These are phyloP conservation scores for Teunomyces cretensis DNA, from an alignment of 805 yeast species.

Conservation along the genomic window DNA sequence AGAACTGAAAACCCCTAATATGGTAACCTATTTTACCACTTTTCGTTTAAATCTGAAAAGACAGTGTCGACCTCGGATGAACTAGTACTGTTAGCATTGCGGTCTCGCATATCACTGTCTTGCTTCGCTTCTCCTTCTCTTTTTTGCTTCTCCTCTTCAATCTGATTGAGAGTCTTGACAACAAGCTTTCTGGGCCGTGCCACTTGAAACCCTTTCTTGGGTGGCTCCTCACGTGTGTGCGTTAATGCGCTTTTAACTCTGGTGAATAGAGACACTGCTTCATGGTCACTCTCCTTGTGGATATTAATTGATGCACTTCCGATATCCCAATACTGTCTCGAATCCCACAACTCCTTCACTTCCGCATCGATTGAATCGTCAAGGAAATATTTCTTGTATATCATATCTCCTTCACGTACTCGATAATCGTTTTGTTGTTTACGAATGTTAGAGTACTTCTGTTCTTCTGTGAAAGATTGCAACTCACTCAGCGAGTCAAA, in stretches of 20 bases:
- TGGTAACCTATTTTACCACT: neutral
- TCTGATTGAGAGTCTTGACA: constrained; percentile 17
- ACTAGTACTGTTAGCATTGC: neutral
- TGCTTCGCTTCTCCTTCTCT: neutral
- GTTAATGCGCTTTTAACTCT: neutral
- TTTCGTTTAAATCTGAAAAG: constrained; percentile 1
- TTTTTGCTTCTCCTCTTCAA: neutral
- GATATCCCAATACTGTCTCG: constrained; percentile 29
- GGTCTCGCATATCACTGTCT: neutral
- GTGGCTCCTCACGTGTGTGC: neutral
- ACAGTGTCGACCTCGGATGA: neutral
- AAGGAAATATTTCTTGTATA: constrained; percentile 40
- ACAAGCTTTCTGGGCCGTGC: constrained; percentile 35
- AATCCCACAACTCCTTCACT: constrained; percentile 51
- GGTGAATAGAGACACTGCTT: neutral
- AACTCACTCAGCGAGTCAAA: constrained; percentile 2
- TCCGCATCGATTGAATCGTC: constrained; percentile 51
- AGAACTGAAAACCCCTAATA: neutral
- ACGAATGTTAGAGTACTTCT: constrained; percentile 11
- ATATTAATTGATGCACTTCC: neutral
- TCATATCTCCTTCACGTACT: constrained; percentile 59
- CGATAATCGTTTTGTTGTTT: constrained; percentile 48
- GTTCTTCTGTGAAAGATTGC: constrained; percentile 8
- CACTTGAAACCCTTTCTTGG: constrained; percentile 31
- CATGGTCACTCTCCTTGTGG: neutral